These are phyloP conservation scores for Globisporangium heterothallicum DNA, from an alignment of 352 stramenopile genomes.

Conservation along the genomic window DNA sequence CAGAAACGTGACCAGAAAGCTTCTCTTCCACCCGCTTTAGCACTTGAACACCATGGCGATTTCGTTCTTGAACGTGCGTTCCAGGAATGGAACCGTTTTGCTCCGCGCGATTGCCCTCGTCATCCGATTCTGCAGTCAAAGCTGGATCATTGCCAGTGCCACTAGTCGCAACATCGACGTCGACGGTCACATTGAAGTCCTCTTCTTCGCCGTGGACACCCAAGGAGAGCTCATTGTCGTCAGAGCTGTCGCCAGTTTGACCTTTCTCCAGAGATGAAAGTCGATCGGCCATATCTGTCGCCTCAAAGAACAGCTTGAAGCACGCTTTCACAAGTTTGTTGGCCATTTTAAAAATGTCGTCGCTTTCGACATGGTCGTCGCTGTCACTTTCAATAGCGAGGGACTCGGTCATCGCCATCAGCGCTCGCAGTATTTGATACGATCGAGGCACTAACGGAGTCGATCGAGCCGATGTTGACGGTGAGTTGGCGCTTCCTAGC, in stretches of 20 bases:
- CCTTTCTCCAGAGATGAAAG: constrained; percentile 23
- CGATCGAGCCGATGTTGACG: neutral
- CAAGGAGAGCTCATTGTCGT: constrained; percentile 1
- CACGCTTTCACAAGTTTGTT: constrained; percentile 37
- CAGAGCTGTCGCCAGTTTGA: constrained; percentile 6
- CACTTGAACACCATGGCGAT: constrained; percentile 57
- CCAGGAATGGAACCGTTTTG: neutral
- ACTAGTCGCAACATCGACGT: constrained; percentile 2
- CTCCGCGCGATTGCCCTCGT: neutral
- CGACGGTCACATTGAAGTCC: constrained; percentile 12
- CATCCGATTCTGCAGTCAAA: constrained; percentile 4
- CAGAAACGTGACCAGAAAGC: constrained; percentile 42
- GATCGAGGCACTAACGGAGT: neutral
- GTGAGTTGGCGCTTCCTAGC: neutral
- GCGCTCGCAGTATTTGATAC: constrained; percentile 12
- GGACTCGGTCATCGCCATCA: constrained; percentile 24
- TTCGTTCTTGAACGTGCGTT: constrained; percentile 24
- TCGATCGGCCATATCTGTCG: constrained; percentile 54
- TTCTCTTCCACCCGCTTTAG: constrained; percentile 75
- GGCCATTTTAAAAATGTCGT: constrained; percentile 21
- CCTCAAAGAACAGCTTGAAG: constrained; percentile 62
- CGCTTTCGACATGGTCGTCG: neutral
- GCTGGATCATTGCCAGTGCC: constrained; percentile 4
- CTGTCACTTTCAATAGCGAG: constrained; percentile 6
- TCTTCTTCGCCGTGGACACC: constrained; percentile 8